Base-by-base conservation (phyloP, 495 filamentous ascomycete genomes). In the Penicillium soppii region DNA sequence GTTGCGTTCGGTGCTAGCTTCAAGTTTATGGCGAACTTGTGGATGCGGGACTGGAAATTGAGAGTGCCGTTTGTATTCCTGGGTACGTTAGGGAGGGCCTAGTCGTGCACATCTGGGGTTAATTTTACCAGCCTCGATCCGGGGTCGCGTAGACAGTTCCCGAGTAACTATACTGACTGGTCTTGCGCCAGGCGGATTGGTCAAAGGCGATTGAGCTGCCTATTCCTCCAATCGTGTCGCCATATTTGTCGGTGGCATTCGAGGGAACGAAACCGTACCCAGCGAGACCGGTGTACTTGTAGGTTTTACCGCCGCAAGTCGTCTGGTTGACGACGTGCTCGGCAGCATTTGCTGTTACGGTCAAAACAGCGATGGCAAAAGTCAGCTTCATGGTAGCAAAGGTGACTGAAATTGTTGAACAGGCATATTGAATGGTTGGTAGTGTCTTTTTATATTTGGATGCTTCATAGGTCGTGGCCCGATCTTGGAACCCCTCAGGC, bases 61-160 rank as follows among this genome's bases (percentile, higher is more conserved):
- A 84, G 65, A 0, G 89, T 91, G 10, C 89, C 89, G 56, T 90
- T 71, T 10, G 87, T 91, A 51, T 86, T 84, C 82, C 73, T 78
- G 50, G 17, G 0, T 38, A 13, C 41, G 17, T 79, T 72, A 43
- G 43, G 35, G n/a, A 32, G 3, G 27, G 20, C 10, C 9, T 35
- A 26, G 6, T 37, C 5, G 12, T 45, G 10, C 5, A 41, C 3
- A n/a, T n/a, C n/a, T n/a, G 17, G 32, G 36, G 15, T 30, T 39
- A 6, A 16, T 40, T 63, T 48, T 59, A 79, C 84, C 88, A 92
- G 44, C 89, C 89, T 29, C 88, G 75, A 62, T 91, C 89, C 2
- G 89, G 89, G 4, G 90, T 65, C 8, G 76, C 69, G 61, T 78
- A 92, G 26, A 90, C 57, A 7, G 77, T 76, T 4, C 86, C 89